Conservation (phyloP, 1,139 yeast species). For the Geotrichum restrictum region DNA sequence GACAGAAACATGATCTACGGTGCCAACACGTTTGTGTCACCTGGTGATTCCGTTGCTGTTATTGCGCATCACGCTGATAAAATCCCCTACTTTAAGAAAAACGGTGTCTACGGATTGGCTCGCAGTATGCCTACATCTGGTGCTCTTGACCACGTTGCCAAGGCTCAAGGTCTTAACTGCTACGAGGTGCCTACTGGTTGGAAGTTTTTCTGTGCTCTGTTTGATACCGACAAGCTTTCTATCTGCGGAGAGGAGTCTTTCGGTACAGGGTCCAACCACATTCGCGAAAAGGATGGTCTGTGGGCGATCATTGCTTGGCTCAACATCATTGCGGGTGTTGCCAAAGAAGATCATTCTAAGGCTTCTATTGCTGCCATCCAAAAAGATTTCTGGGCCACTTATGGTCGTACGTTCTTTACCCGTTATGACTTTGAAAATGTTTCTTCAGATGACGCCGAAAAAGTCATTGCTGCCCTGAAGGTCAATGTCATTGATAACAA, state of each 20-base stretch:
- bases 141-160: constrained; percentile 89
- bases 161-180: constrained; percentile 63
- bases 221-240: constrained; percentile 86
- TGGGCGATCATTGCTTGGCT: constrained; percentile 99
- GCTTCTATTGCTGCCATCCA: constrained; percentile 77
- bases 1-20: constrained; percentile 99
- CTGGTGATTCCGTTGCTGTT: constrained; percentile 97
- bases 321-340: constrained; percentile 81
- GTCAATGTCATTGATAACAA: constrained; percentile 44
- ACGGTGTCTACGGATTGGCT: constrained; percentile 91
- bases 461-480: constrained; percentile 59
- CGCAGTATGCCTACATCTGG: constrained; percentile 97
- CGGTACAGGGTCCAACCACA: constrained; percentile 96
- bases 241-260: constrained; percentile 98
- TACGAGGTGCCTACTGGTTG: constrained; percentile 99
- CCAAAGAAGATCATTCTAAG: constrained; percentile 48
- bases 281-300: constrained; percentile 94
- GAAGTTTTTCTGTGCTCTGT: constrained; percentile 95
- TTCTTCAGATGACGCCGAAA: constrained; percentile 66
- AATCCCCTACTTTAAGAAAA: constrained; percentile 84
- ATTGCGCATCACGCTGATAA: constrained; percentile 87
- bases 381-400: constrained; percentile 79
- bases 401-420: constrained; percentile 97
- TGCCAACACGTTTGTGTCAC: constrained; percentile 90
- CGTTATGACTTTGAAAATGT: constrained; percentile 92